Evolutionary conservation across 1,284 basidiomycete genomes (phyloP), one percentile per base, ranked within the genome.

Genomic region (Trametes polyzona): DNA sequence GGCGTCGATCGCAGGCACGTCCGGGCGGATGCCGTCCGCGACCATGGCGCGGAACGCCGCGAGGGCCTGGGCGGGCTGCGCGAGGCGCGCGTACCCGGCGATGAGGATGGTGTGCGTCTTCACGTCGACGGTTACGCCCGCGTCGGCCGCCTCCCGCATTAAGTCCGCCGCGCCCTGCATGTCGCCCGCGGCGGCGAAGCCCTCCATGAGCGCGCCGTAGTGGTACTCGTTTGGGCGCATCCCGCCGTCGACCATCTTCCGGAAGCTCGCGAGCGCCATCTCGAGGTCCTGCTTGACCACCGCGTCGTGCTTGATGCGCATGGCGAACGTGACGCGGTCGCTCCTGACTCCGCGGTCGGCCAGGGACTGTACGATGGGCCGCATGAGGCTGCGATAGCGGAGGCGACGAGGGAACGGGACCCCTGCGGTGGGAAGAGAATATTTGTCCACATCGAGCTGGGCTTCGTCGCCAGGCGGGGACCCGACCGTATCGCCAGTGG

Each of bases 101-200:
- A 92, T 84, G 62, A 92, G 77, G 59, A 87, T 84, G 19, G 90
- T 92, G 74, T 84, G 88, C 80, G 89, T 83, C 47, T 85, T 79
- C 17, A 82, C 78, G 63, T 84, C 83, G 16, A 83, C 80, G 35
- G 73, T 71, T 47, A 86, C 69, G 16, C 84, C 84, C 4, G 77
- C 74, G 39, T 73, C 68, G 40, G 69, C 65, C 27, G 86, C 84
- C 16, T 79, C 69, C 52, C 69, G 71, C 74, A 92, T 77, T 44
- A 84, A 71, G 44, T 76, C 75, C 57, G 76, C 69, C 21, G 87
- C 87, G 17, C 74, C 74, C 9, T 71, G 64, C 58, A 87, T 73
- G 66, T 90, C 76, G 19, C 86, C 87, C 1, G 70, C 70, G 3
- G 71, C 74, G 14, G 77, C 72, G 59, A 84, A 84, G 27, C 87